Percentiles rank a stretch among this genome's conserved stretches.
Evolutionary conservation across 2,329 filamentous ascomycete genomes (phyloP).

Genomic region (Aspergillus jensenii): DNA sequence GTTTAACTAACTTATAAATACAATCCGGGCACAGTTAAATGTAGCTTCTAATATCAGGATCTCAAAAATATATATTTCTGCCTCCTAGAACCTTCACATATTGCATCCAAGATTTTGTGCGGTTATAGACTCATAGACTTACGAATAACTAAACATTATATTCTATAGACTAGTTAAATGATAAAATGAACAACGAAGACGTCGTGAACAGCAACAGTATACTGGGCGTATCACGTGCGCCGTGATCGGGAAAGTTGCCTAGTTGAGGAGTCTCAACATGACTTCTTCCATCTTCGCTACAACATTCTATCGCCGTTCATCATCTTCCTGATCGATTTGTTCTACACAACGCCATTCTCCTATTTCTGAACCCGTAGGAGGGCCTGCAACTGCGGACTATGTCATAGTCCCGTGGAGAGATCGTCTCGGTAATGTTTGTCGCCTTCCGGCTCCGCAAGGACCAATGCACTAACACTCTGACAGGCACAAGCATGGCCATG

Average conservation of each 20-base stretch:
- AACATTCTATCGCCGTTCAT: neutral
- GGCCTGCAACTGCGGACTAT: neutral
- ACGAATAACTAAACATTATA: no score
- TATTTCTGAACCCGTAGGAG: neutral
- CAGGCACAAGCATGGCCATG: conserved; percentile 1
- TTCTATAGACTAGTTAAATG: no score
- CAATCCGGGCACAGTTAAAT: accelerated
- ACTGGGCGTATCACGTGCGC: conserved; percentile 3
- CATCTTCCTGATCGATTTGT: neutral
- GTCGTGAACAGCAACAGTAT: no score
- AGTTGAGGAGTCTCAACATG: neutral
- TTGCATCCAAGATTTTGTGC: no score
- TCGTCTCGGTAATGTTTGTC: neutral
- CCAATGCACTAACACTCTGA: neutral
- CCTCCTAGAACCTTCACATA: no score
- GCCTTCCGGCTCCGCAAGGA: neutral
- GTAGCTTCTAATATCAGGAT: no score
- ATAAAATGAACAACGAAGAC: neutral
- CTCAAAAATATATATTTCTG: no score
- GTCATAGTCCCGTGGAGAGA: neutral
- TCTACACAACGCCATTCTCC: neutral
- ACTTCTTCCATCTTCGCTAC: neutral
- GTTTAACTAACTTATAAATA: no score
- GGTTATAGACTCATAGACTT: no score
- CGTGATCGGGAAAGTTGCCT: conserved; percentile 10